Evolutionary conservation across 257 asterid species (phyloP), one percentile per base, ranked within the genome.

Genomic region (Linaria vulgaris): DNA sequence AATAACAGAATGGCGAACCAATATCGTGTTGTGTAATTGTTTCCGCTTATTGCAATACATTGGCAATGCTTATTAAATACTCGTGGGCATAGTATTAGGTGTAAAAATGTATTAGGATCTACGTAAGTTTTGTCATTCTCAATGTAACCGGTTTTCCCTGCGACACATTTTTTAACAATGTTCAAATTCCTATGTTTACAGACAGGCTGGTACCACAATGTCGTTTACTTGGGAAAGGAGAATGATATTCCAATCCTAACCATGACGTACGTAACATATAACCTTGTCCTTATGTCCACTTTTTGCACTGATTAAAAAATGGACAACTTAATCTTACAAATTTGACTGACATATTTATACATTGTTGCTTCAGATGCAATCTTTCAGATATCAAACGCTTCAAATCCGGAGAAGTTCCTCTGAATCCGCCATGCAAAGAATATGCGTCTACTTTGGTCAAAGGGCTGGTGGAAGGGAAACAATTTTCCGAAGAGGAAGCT

Each of bases 171-270:
- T 22, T 25, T 61, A n/a, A 39, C 49, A 6, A 16, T 21, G 19
- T 66, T 27, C 5, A 52, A 11, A 66, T 20, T 13, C 12, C 43
- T 22, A 3, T 27, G 24, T 22, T 38, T 64, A 68, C 80, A 87
- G 99, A 68, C 41, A 47, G 95, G 94, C 67, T 94, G 99, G 99
- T 94, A 94, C 73, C 88, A 76, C 25, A 90, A 90, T 54, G 92
- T 87, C 53, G 69, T 87, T 34, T 87, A 78, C 83, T 61, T 90
- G 73, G 99, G 99, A 30, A 79, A 82, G 75, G 95, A 87, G 78
- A 73, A 79, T 4, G 85, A 60, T 50, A 52, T 85, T 54, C 96
- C 96, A 0, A 77, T 94, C 68, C 82, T 94, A 70, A 87, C 99
- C 19, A 81, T 94, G 97, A 90, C 99, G 97, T 94, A 78, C 56